phyloP scores from a whole-genome alignment of 108 stramenopile genomes.

The Nannochloropsis salina region DNA sequence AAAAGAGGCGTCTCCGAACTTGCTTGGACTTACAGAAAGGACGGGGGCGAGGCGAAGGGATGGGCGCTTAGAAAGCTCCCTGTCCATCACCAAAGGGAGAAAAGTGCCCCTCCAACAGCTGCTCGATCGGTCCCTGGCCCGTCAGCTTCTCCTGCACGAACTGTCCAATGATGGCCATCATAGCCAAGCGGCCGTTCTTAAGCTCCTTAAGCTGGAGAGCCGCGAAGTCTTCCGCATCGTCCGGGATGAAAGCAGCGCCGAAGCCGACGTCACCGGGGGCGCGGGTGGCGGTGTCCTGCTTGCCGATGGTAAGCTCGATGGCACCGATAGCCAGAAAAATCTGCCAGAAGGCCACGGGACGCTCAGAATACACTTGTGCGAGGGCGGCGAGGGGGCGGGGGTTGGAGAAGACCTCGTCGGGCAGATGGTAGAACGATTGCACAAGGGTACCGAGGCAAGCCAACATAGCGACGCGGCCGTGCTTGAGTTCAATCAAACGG shows the following conservation, averaged over 20 bases:
- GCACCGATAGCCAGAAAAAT: conserved; percentile 31
- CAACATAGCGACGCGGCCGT: conserved; percentile 85
- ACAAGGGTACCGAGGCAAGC: conserved; percentile 76
- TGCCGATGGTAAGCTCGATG: conserved; percentile 44
- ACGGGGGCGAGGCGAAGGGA: too few relatives aligned
- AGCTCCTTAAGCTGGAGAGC: conserved; percentile 70
- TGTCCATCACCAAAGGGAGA: conserved; percentile 49
- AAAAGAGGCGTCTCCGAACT: too few relatives aligned
- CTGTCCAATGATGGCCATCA: conserved; percentile 82
- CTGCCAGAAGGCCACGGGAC: conserved; percentile 12
- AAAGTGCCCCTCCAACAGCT: conserved; percentile 37
- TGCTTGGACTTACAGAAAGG: too few relatives aligned
- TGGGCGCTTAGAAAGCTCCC: conserved; percentile 37
- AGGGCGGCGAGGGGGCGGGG: conserved; percentile 37
- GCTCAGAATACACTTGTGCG: conserved; percentile 24
- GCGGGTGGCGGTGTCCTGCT: conserved; percentile 41
- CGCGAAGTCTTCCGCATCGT: conserved; percentile 61
- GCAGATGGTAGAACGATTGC: conserved; percentile 68
- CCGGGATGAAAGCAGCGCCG: conserved; percentile 68
- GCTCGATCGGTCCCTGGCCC: conserved; percentile 33
- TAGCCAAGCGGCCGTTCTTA: conserved; percentile 88
- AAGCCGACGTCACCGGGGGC: conserved; percentile 86
- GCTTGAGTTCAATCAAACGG: conserved; percentile 70
- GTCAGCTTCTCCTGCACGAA: conserved; percentile 41
- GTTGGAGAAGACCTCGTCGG: conserved; percentile 63